Evolutionary conservation across 108 stramenopile genomes (phyloP), one percentile per base, ranked within the genome.

Genomic region (Aureococcus anophagefferens): DNA sequence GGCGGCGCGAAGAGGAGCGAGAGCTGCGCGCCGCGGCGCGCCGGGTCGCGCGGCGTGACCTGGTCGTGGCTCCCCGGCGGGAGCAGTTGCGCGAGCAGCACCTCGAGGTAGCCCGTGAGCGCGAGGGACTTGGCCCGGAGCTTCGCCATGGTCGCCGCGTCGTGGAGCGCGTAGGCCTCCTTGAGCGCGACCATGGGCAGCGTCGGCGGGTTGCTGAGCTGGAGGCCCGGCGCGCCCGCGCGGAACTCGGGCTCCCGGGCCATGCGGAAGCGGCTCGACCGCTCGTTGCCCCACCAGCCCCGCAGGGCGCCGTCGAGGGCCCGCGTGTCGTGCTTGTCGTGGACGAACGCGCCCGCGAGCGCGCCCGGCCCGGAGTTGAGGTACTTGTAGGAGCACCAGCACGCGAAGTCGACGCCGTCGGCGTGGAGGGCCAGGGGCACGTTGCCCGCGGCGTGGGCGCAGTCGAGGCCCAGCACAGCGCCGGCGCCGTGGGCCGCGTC

Each of bases 321-420:
- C 16, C 18, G 34, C 37, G n/a, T 63, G 18, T 45, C 40, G 69
- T 76, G 75, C 14, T 28, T 17, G n/a, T 59, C 76, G 63, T 83
- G 81, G 33, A 83, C 72, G 46, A 77, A 83, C n/a, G 44, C 62
- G 35, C 81, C 81, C 29, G 76, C 81, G 62, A 83, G 76, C 18
- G 36, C 68, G 21, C 81, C 81, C 9, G 81, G 81, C 0, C 81
- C 81, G 21, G 45, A 36, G 72, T 79, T 79, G 25, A 83, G 33
- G 67, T 83, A 83, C 62, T 83, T 83, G 75, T 83, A 83, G 32
- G 74, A 68, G 73, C 81, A 83, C 81, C 81, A 83, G 63, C 78
- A 79, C 0, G 81, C 81, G 46, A 83, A 83, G 63, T 83, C 81
- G 5, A 65, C 68, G 13, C 36, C 81, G 76, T 79, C 79, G 18